Evolutionary conservation across 257 asterid genomes (phyloP).

Genomic region (Mitragyna speciosa): DNA sequence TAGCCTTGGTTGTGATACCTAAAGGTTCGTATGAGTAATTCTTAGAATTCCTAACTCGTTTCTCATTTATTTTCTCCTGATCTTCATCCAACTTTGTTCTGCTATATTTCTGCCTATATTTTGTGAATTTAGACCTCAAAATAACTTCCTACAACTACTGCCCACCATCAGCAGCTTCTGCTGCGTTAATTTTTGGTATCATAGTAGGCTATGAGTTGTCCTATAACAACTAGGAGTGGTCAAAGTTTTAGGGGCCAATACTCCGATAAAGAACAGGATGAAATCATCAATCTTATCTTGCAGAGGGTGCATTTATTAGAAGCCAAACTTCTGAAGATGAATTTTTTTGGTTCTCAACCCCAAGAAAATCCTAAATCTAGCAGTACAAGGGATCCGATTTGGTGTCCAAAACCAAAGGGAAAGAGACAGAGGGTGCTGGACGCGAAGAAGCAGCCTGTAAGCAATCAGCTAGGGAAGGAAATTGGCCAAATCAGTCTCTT

Average conservation of each 20-base stretch:
- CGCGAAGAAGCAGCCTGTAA: background rate
- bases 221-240: background rate
- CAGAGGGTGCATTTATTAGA: background rate
- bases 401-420: background rate
- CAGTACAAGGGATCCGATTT: background rate
- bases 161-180: background rate
- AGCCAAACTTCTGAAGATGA: background rate
- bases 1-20: no score
- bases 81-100: no score
- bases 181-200: background rate
- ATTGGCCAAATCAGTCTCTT: background rate
- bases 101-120: background rate
- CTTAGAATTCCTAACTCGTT: no score
- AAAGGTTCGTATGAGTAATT: no score
- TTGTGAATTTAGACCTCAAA: no score
- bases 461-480: background rate
- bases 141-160: no score
- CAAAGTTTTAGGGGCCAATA: background rate
- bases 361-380: background rate
- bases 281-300: background rate
- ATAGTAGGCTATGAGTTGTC: no score
- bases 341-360: background rate
- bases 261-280: background rate
- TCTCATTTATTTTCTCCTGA: no score
- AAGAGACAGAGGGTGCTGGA: accelerated